Conservation (phyloP, 805 yeast genomes). For the Metschnikowia gruessii region DNA sequence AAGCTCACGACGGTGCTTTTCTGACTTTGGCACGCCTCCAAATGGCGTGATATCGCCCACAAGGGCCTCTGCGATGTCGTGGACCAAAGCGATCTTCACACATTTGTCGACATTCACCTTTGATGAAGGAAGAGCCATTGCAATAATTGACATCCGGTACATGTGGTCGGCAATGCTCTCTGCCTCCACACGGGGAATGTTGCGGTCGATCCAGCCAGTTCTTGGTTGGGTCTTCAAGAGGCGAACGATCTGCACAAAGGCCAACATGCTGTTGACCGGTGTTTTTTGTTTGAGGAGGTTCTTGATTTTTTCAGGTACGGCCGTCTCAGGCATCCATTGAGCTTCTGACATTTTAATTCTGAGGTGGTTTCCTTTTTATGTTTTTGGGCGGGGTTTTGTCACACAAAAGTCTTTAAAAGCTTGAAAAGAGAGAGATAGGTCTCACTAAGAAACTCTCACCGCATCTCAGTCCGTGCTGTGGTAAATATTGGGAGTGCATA, state of each 20-base stretch:
- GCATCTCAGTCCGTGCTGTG: no score
- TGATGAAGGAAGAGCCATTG: slow-evolving; percentile 62
- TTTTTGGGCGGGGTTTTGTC: no score
- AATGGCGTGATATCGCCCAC: slow-evolving; percentile 92
- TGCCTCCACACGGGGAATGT: slow-evolving; percentile 45
- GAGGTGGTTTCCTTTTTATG: not conserved
- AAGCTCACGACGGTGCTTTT: slow-evolving; percentile 80
- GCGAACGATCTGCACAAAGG: slow-evolving; percentile 63
- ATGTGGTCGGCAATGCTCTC: slow-evolving; percentile 91
- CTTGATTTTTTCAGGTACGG: slow-evolving; percentile 47
- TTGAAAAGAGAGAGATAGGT: not conserved
- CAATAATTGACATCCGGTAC: slow-evolving; percentile 87
- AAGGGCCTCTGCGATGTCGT: slow-evolving; percentile 90
- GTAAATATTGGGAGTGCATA: no score
- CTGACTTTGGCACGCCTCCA: slow-evolving; percentile 67
- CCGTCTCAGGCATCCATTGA: slow-evolving; percentile 53
- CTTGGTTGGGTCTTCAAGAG: slow-evolving; percentile 76
- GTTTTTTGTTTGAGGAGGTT: slow-evolving; percentile 31
- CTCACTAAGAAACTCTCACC: no score
- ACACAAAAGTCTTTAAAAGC: no score
- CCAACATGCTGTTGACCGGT: slow-evolving; percentile 49
- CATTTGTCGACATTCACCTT: slow-evolving; percentile 63
- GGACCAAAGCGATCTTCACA: slow-evolving; percentile 82
- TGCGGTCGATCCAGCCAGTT: slow-evolving; percentile 90
- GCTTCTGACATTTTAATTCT: not conserved